Base-by-base conservation (phyloP, 306 rosid genomes). In the Prosopis cineraria region DNA sequence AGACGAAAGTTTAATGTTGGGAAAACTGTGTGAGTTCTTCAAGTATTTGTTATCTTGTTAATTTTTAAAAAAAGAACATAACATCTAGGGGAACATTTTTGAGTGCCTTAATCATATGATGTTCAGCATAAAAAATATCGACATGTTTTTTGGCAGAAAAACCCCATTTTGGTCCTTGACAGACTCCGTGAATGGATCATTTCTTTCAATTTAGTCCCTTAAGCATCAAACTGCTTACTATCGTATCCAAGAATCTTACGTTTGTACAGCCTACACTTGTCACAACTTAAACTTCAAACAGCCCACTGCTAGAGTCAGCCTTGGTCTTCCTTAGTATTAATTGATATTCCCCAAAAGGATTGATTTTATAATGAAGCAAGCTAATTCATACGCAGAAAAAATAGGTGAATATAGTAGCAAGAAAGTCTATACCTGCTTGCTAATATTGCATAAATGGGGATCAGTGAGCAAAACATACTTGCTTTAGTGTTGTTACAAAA, bases 321-420 rank as follows among this genome's bases (percentile, higher is more conserved):
- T 40, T 56, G 34, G n/a, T 17, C 25, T 47, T 67, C 68, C 67
- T 30, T 67, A 10, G 14, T 73, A 48, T 36, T 34, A 22, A 14
- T 44, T 50, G 31, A 17, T 48, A 10, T 50, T 68, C 56, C 31
- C 45, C 47, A 36, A 65, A 76, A 59, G 34, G 4, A 22, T 20
- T 30, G 10, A 31, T 56, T 41, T 44, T 43, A 43, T 34, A 33
- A 55, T 34, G 3, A 25, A 9, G 29, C 47, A 43, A 33, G 60
- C 53, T 58, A 25, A 44, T 80, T 80, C 71, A 74, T 81, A 72
- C 48, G 81, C 7, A n/a, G 29, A 67, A 41, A 53, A 81, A n/a
- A 56, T 58, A 72, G 33, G 45, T 53, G 53, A 25, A 8, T 39
- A 29, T 43, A 30, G 62, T 47, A 73, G 48, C 3, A 59, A 36